A percentile compares a stretch with the other conserved stretches of the same genome.
phyloP scores from a whole-genome alignment of 73 alveolate genomes.

The Stentor coeruleus region DNA sequence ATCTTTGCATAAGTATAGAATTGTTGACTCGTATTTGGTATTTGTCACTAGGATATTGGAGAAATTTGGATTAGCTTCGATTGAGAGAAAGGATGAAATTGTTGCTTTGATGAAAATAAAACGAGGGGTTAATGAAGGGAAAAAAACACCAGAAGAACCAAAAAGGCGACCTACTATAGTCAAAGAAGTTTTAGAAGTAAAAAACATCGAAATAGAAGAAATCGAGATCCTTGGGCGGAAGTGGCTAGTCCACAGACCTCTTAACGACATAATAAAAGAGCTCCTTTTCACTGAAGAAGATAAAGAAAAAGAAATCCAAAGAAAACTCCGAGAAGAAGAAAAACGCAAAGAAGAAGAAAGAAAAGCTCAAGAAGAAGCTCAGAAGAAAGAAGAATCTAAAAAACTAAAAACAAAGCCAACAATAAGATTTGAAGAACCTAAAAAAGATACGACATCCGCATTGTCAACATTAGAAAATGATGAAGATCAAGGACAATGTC shows the following conservation, averaged over 20 bases:
- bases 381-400: conserved; percentile 49
- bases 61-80: neutral
- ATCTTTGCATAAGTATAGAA: conserved; percentile 39
- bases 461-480: conserved; percentile 27
- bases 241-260: neutral
- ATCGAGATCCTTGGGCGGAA: neutral
- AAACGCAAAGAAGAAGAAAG: conserved; percentile 62
- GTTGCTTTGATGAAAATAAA: neutral
- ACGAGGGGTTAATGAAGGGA: neutral
- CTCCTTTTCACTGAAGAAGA: conserved; percentile 38
- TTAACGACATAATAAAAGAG: neutral
- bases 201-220: conserved; percentile 48
- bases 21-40: conserved; percentile 37
- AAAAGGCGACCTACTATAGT: conserved; percentile 48
- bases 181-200: conserved; percentile 39
- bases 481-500: conserved; percentile 31
- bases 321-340: conserved; percentile 47
- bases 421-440: conserved; percentile 45
- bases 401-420: conserved; percentile 55
- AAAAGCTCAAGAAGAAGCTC: conserved; percentile 53
- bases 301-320: neutral
- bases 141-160: conserved; percentile 28
- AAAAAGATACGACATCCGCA: conserved; percentile 48
- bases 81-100: neutral
- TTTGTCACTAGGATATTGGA: conserved; percentile 26